phyloP scores from a whole-genome alignment of 1,139 yeast genomes.

The Zygosaccharomyces sapae region DNA sequence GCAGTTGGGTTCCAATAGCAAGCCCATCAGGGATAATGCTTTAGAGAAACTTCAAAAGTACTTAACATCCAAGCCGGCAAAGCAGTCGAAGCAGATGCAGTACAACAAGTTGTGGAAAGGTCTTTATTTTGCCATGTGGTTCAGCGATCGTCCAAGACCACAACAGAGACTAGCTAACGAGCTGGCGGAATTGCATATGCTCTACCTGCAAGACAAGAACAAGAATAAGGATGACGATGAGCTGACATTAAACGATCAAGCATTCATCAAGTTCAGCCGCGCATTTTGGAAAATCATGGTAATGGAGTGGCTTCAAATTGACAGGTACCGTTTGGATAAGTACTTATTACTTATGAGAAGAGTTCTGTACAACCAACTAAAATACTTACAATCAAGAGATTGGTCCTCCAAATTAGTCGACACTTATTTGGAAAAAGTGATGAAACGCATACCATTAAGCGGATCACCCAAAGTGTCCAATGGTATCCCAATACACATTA shows the following conservation, averaged over 20 bases:
- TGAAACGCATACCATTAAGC: conserved; percentile 48
- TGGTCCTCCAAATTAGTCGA: conserved; percentile 56
- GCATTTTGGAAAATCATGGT: conserved; percentile 82
- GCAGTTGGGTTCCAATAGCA: conserved; percentile 69
- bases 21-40: conserved; percentile 62
- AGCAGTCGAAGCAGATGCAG: conserved; percentile 48
- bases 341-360: conserved; percentile 77
- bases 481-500: conserved; percentile 79
- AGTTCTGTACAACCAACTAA: conserved; percentile 61
- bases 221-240: conserved; percentile 19
- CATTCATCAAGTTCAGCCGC: conserved; percentile 48
- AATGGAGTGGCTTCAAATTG: conserved; percentile 81
- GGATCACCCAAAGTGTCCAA: conserved; percentile 59
- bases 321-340: conserved; percentile 84
- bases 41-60: conserved; percentile 61
- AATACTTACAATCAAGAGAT: conserved; percentile 47
- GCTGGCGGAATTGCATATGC: conserved; percentile 56
- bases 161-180: conserved; percentile 80
- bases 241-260: conserved; percentile 38
- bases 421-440: conserved; percentile 40
- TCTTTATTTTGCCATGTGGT: conserved; percentile 91
- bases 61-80: conserved; percentile 42
- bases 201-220: conserved; percentile 24
- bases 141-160: conserved; percentile 85
- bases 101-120: conserved; percentile 91